Evolutionary conservation across 805 yeast species (phyloP).

Genomic region (Myxozyma nipponensis): DNA sequence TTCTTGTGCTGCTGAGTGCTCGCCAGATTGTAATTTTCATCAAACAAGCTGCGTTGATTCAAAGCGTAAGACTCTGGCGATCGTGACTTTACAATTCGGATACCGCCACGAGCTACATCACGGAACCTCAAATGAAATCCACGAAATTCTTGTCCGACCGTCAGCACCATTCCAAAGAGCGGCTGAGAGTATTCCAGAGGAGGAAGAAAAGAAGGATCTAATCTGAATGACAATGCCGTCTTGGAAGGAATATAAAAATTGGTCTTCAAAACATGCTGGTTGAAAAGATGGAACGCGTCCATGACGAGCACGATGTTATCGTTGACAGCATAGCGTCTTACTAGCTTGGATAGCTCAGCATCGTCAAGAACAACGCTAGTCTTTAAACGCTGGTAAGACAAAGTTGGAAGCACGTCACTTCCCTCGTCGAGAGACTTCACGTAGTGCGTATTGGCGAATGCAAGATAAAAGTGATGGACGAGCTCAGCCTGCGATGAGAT

Average conservation of each 20-base stretch:
- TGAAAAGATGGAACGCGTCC: constrained; percentile 77
- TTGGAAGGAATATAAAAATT: constrained; percentile 91
- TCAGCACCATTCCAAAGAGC: constrained; percentile 91
- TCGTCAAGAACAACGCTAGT: constrained; percentile 71
- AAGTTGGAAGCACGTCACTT: constrained; percentile 47
- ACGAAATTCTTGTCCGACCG: constrained; percentile 93
- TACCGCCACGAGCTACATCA: constrained; percentile 98
- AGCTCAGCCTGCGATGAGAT: constrained; percentile 66
- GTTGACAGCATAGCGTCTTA: constrained; percentile 64
- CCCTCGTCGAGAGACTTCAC: constrained; percentile 48
- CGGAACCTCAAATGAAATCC: constrained; percentile 97
- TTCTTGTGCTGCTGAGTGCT: constrained; percentile 94
- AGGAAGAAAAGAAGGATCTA: constrained; percentile 84
- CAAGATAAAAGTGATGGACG: constrained; percentile 78
- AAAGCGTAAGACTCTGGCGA: constrained; percentile 78
- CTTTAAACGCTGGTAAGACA: constrained; percentile 81
- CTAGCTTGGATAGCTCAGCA: constrained; percentile 65
- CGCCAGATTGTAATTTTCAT: constrained; percentile 94
- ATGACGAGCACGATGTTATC: constrained; percentile 79
- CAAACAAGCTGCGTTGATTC: constrained; percentile 84
- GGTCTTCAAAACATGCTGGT: constrained; percentile 83
- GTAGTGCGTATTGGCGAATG: constrained; percentile 88
- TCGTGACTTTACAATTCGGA: constrained; percentile 86
- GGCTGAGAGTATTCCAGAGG: constrained; percentile 82
- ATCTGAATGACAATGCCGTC: constrained; percentile 90